Evolutionary conservation across 2,329 filamentous ascomycete species (phyloP).

Genomic region (Claviceps lovelessii): DNA sequence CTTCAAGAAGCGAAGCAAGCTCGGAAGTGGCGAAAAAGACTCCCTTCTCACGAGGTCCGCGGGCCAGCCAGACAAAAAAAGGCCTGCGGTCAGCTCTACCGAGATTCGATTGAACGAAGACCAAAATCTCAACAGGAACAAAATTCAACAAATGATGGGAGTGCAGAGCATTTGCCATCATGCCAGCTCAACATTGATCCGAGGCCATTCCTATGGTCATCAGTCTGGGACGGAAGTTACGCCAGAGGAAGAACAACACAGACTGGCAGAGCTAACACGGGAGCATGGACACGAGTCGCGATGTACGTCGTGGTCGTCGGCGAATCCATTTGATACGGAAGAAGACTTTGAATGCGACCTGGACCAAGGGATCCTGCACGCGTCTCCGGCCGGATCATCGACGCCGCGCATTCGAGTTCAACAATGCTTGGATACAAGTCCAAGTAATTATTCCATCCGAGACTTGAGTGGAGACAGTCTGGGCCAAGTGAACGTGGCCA

Average conservation of each 20-base stretch:
- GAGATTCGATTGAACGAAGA: conserved; percentile 22
- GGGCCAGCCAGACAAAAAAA: neutral
- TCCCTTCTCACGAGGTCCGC: neutral
- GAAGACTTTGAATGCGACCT: conserved; percentile 23
- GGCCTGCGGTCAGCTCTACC: conserved; percentile 16
- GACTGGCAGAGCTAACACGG: neutral
- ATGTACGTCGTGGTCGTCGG: neutral
- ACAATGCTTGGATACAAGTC: neutral
- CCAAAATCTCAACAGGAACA: conserved; percentile 20
- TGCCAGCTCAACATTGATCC: neutral
- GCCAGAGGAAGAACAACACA: neutral
- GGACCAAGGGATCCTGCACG: conserved; percentile 23
- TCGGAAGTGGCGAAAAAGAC: neutral
- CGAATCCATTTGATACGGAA: conserved; percentile 22
- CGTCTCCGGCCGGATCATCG: conserved; percentile 22
- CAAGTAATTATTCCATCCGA: neutral
- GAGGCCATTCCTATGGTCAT: neutral
- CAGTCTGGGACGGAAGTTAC: neutral
- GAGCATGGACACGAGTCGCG: neutral
- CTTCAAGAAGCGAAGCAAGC: neutral
- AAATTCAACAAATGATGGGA: conserved; percentile 14
- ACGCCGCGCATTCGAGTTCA: conserved; percentile 19
- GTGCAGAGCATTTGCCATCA: neutral
- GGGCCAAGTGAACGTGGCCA: conserved; percentile 6
- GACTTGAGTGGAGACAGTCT: conserved; percentile 1